A percentile compares a stretch with the other conserved stretches of the same genome.
Conservation (phyloP, 164 flowering plant genomes). For the Pachysandra terminalis region DNA sequence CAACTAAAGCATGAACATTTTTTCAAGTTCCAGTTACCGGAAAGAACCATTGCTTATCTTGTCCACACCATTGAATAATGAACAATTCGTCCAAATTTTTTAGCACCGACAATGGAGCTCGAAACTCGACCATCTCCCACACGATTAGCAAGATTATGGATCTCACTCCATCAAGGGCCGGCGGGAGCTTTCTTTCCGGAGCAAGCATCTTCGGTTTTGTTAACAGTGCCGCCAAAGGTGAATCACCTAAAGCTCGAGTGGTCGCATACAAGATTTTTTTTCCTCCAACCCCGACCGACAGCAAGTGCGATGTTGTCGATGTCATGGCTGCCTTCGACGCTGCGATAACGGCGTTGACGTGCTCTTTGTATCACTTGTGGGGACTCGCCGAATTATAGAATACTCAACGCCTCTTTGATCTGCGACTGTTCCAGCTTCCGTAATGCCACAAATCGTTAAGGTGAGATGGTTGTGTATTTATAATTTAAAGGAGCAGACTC, state of each 20-base stretch:
- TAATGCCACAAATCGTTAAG: no score
- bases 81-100: no score
- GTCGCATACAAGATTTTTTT: conserved; percentile 52
- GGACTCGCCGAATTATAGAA: conserved; percentile 24
- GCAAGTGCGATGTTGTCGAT: conserved; percentile 37
- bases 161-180: conserved; percentile 49
- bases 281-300: conserved; percentile 13
- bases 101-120: neutral
- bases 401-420: no score
- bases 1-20: no score
- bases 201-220: conserved; percentile 30
- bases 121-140: conserved; percentile 3
- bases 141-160: conserved; percentile 45
- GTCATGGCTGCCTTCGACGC: conserved; percentile 37
- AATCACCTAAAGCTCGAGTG: conserved; percentile 43
- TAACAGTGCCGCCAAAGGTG: conserved; percentile 47
- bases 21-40: no score
- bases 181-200: conserved; percentile 33
- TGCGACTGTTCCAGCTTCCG: no score
- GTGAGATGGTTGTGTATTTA: no score
- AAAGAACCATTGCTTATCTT: no score
- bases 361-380: conserved; percentile 43
- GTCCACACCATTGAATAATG: no score
- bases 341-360: conserved; percentile 55
- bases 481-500: no score